Evolutionary conservation across 2,329 filamentous ascomycete species (phyloP).

Genomic region (Xylaria multiplex): DNA sequence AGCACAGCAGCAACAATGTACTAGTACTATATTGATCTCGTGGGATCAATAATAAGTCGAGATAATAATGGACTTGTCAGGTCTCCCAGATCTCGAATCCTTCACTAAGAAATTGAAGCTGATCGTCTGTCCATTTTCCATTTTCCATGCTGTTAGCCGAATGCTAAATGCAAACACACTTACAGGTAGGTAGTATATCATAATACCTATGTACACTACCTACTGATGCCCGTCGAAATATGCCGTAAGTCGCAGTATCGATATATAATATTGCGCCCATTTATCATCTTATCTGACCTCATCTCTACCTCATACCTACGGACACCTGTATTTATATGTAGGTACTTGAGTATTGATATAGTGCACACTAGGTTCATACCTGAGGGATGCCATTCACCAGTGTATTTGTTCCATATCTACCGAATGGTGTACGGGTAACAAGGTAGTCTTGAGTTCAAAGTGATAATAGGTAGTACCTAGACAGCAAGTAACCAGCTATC

Average conservation of each 20-base stretch:
- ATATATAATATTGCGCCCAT: background rate
- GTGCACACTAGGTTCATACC: too few species aligned
- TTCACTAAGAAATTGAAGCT: background rate
- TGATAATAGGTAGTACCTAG: too few species aligned
- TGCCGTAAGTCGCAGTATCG: background rate
- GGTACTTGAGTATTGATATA: too few species aligned
- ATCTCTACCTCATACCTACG: too few species aligned
- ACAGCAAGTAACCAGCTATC: too few species aligned
- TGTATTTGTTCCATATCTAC: too few species aligned
- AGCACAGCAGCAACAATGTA: constrained; percentile 20
- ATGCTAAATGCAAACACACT: constrained; percentile 3
- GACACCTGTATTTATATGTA: too few species aligned
- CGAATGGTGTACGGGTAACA: too few species aligned
- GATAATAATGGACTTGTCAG: constrained; percentile 5
- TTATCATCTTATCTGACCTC: background rate
- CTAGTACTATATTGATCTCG: constrained; percentile 1
- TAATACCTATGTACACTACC: background rate
- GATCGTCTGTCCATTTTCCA: background rate
- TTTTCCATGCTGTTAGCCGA: constrained; percentile 4
- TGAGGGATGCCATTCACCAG: too few species aligned
- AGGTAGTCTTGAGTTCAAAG: too few species aligned
- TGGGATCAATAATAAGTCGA: constrained; percentile 24
- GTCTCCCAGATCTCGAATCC: constrained; percentile 8
- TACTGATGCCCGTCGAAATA: background rate
- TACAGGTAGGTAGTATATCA: too few species aligned